Percentiles rank a stretch among this genome's conserved stretches.
Evolutionary conservation across 2,329 filamentous ascomycete genomes (phyloP).

Genomic region (Pleomassaria siparia): DNA sequence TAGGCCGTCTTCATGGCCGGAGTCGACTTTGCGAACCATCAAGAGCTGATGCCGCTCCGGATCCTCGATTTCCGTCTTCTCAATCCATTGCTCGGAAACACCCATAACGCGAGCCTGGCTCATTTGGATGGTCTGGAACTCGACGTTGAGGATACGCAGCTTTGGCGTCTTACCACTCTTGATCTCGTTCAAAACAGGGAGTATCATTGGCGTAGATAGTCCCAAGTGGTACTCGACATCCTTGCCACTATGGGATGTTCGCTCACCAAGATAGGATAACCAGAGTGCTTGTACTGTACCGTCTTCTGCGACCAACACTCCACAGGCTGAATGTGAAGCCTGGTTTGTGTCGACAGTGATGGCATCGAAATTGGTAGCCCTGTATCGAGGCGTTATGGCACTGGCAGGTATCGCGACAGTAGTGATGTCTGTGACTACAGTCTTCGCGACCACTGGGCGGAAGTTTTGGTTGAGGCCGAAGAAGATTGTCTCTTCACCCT

Average conservation of each 20-base stretch:
- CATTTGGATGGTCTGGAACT: constrained; percentile 96
- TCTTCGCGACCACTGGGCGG: constrained; percentile 89
- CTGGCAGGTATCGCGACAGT: constrained; percentile 96
- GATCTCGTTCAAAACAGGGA: constrained; percentile 86
- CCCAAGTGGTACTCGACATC: constrained; percentile 97
- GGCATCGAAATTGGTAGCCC: constrained; percentile 93
- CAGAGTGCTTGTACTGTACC: constrained; percentile 93
- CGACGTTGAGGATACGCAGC: constrained; percentile 87
- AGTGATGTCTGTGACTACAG: constrained; percentile 94
- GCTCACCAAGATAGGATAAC: constrained; percentile 95
- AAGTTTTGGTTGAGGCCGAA: constrained; percentile 98
- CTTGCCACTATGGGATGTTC: constrained; percentile 73
- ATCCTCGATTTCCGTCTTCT: constrained; percentile 84
- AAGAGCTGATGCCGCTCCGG: constrained; percentile 94
- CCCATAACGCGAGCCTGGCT: constrained; percentile 96
- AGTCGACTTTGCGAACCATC: constrained; percentile 91
- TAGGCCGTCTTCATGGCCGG: constrained; percentile 64
- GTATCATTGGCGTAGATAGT: constrained; percentile 80
- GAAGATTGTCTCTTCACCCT: constrained; percentile 93
- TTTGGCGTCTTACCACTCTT: constrained; percentile 77
- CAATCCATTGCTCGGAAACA: constrained; percentile 92
- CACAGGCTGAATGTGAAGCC: constrained; percentile 88
- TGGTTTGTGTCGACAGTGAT: constrained; percentile 95
- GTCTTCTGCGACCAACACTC: constrained; percentile 85
- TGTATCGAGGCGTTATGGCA: constrained; percentile 84